Base-by-base conservation (phyloP, 2,329 filamentous ascomycete genomes). In the Pyricularia grisea region DNA sequence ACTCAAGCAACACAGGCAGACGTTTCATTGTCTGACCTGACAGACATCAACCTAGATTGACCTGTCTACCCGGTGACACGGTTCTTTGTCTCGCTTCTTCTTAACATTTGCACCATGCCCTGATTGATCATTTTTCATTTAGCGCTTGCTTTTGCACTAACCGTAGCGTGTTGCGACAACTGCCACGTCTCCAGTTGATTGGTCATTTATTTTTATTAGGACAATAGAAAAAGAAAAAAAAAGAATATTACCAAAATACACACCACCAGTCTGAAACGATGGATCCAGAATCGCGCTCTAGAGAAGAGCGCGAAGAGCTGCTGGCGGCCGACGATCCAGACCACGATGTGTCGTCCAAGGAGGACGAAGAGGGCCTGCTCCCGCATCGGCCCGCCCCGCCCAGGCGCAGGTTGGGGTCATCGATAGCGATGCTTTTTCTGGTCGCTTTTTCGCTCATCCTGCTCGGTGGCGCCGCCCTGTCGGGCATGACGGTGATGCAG, bases 221-320 rank as follows among this genome's bases (percentile, higher is more conserved):
- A n/a, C 6, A 42, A 42, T 3, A 20, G 20, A 20, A 60, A 25
- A 60, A 25, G 14, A 17, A 63, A 63, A 6, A 30, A 30, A 7
- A 5, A 63, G 33, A 36, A 31, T 31, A 65, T 33, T 60, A 25
- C 50, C n/a, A 55, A 50, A 42, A 50, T 2, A 36, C 33, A 50
- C 42, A n/a, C 33, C 42, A 20, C 17, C 42, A 10, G 14, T 23
- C 33, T 36, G 33, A 14, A 36, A 36, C 33, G 17, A 68, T 68
- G 67, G 28, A 68, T 14, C 67, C 67, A 12, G 36, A 68, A 63
- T 68, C 58, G 6, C 67, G 58, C 14, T 4, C 20, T 60, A 25
- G 58, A 11, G 67, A 68, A 12, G 67, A 68, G 58, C 67, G 67
- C 17, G 55, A 68, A 23, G 67, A 68, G 31, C 67, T 68, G 67